These are phyloP conservation scores for Candida maris DNA, from an alignment of 805 yeast genomes.

Conservation along the genomic window DNA sequence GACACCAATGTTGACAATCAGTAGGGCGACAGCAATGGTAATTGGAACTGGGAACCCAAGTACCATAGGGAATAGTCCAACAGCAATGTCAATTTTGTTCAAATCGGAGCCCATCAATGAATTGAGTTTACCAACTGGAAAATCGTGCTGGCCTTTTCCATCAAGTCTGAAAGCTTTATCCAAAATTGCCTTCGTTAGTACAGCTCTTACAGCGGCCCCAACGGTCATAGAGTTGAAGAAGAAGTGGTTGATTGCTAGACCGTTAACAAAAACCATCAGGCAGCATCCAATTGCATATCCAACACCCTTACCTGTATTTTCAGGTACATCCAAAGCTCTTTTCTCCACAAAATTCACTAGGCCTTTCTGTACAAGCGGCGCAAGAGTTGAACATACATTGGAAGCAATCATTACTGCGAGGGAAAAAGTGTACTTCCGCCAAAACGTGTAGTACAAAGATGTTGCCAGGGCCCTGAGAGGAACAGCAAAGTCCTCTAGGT, in stretches of 20 bases:
- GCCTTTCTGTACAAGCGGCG: conserved; percentile 64
- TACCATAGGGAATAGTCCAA: conserved; percentile 63
- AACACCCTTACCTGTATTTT: conserved; percentile 56
- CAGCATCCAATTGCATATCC: conserved; percentile 77
- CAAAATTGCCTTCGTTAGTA: conserved; percentile 63
- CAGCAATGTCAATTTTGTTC: conserved; percentile 71
- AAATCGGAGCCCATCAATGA: conserved; percentile 79
- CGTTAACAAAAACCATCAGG: conserved; percentile 46
- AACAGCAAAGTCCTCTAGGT: conserved; percentile 24
- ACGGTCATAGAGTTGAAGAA: conserved; percentile 56
- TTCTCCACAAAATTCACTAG: conserved; percentile 60
- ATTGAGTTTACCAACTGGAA: conserved; percentile 69
- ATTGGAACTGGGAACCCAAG: conserved; percentile 62
- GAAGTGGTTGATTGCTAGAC: conserved; percentile 54
- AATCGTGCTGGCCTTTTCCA: conserved; percentile 56
- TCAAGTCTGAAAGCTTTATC: conserved; percentile 63
- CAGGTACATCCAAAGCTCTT: conserved; percentile 39
- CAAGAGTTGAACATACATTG: conserved; percentile 46
- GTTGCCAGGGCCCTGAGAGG: conserved; percentile 24
- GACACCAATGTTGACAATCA: conserved; percentile 67
- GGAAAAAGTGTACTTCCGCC: conserved; percentile 40
- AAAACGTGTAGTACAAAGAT: conserved; percentile 49
- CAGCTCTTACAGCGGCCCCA: conserved; percentile 70
- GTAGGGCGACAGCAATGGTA: conserved; percentile 58
- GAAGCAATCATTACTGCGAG: conserved; percentile 39